Base-by-base conservation (phyloP, 2,329 filamentous ascomycete genomes). In the Penicillium olsonii region DNA sequence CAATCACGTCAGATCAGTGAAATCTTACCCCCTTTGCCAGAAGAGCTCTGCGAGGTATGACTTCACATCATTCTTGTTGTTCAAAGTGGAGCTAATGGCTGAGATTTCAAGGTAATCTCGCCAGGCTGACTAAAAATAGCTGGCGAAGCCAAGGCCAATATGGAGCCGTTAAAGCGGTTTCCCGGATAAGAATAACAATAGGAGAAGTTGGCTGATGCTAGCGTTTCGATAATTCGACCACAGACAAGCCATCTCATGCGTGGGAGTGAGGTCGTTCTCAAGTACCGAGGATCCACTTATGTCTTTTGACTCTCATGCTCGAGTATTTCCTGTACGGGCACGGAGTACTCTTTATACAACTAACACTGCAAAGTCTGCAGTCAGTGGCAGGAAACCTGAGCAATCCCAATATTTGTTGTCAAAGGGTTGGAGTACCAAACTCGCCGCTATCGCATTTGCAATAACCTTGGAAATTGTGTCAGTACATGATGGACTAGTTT, bases 51-150 rank as follows among this genome's bases (percentile, higher is more conserved):
- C 22, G 22, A 24, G 8, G 22, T 4, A 49, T 35, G 17, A 39
- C 33, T 38, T 45, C 27, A 43, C 31, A 24, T 20, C 46, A 49
- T 49, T 49, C 46, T 49, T 45, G 40, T 34, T 49, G 31, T 34
- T 17, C 11, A 33, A 40, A 45, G 47, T 49, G 47, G 47, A 45
- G 35, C 18, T 39, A 15, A 37, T 48, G 37, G 20, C 29, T 24
- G 22, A 24, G 22, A 24, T 24, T 24, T 24, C 22, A 24, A 24
- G 22, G 3, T 17, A 24, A 29, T 24, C 24, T 37, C 39, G 12
- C 18, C 27, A 31, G 27, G 27, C 20, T 18, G 46, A 17, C 42
- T 49, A 45, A 45, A 45, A 49, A 49, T 48, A 48, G 47, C n/a
- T 39, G 14, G 29, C 44, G 20, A 42, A 35, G 42, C 35, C 29